A percentile compares a stretch with the other conserved stretches of the same genome.
Evolutionary conservation across 192 early-diverging fungal genomes (phyloP).

Genomic region (Pilaira anomala): DNA sequence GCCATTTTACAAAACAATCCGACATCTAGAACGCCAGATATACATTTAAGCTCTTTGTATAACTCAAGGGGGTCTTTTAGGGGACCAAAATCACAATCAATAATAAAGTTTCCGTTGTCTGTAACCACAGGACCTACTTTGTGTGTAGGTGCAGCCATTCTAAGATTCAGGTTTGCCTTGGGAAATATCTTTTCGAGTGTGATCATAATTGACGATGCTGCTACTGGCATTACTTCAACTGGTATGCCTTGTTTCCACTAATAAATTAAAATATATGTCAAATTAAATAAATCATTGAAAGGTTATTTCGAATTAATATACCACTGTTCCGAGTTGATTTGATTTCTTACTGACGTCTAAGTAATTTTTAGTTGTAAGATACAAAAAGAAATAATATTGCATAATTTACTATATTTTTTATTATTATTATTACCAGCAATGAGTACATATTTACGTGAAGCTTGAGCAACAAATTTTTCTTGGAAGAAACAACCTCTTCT

Average conservation of each 20-base stretch:
- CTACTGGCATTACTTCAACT: constrained; percentile 86
- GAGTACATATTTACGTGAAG: constrained; percentile 78
- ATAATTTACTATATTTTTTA: too few species aligned
- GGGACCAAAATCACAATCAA: constrained; percentile 79
- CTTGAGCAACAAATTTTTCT: constrained; percentile 87
- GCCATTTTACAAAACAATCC: constrained; percentile 91
- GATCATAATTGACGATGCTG: constrained; percentile 62
- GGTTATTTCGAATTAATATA: constrained; percentile 6
- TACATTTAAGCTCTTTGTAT: constrained; percentile 55
- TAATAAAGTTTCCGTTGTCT: constrained; percentile 90
- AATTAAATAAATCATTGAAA: background rate
- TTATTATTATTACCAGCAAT: constrained; percentile 62
- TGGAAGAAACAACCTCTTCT: constrained; percentile 91
- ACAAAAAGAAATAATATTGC: background rate
- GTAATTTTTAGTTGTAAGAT: background rate
- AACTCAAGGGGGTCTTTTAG: constrained; percentile 55
- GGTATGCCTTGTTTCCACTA: constrained; percentile 83
- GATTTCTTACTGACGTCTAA: constrained; percentile 83
- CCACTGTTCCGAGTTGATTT: constrained; percentile 27
- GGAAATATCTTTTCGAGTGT: constrained; percentile 27
- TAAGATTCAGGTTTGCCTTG: constrained; percentile 57
- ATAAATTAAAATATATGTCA: background rate
- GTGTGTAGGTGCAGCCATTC: constrained; percentile 59
- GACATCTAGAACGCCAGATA: constrained; percentile 90
- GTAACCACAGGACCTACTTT: constrained; percentile 97